Conservation (phyloP, 78 protist species). For the slime mould (Dictyostelium discoideum) region DNA sequence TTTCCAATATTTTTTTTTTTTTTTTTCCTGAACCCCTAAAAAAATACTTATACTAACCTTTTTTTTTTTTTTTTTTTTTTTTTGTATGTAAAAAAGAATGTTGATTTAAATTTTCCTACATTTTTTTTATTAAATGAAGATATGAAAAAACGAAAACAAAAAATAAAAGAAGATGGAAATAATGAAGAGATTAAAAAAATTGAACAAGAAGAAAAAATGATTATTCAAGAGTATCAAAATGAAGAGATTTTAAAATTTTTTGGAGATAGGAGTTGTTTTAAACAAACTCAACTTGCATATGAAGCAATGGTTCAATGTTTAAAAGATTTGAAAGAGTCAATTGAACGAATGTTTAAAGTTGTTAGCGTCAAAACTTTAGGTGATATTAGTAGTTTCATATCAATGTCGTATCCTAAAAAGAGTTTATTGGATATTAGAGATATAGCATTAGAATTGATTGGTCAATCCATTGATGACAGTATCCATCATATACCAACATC, state of each 20-base stretch:
- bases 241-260: not conserved
- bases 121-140: not conserved
- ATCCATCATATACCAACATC: constrained; percentile 3
- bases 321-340: not conserved
- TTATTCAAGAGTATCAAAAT: not conserved
- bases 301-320: not conserved
- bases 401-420: not conserved
- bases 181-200: not conserved
- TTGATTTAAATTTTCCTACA: not conserved
- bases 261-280: not conserved
- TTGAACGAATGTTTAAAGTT: not conserved
- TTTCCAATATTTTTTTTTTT: not conserved
- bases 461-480: not conserved
- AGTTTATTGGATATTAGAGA: not conserved
- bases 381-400: not conserved
- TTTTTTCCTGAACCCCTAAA: not conserved
- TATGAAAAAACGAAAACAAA: not conserved
- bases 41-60: not conserved
- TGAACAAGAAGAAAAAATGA: not conserved
- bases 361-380: not conserved
- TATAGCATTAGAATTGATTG: not conserved
- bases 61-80: not conserved
- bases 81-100: not conserved
- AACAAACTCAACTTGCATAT: not conserved
- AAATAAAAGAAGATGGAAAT: not conserved